Base-by-base conservation (phyloP, 2,329 filamentous ascomycete species). In the Berkeleyomyces basicola region DNA sequence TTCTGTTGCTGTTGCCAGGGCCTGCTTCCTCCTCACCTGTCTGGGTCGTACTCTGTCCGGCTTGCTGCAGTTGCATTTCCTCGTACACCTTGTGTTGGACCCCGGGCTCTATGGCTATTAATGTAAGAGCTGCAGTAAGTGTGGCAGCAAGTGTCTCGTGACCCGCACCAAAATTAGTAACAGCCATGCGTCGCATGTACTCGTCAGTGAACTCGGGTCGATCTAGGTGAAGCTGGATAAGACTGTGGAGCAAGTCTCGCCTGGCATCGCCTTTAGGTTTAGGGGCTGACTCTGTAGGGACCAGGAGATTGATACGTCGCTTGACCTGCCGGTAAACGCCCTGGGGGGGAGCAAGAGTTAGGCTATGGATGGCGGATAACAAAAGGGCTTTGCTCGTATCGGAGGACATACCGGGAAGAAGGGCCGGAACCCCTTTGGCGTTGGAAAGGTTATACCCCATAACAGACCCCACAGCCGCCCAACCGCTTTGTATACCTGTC, bases 161-260 rank as follows among this genome's bases (percentile, higher is more conserved):
- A 0, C 79, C 79, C 1, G 79, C 79, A 9, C 79, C 79, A 66
- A 81, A 81, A 65, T 81, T 81, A 1, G 79, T 80, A 2, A 79
- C 72, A 2, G 77, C 77, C 72, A 81, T 77, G 37, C 78, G 76
- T 2, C 75, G 74, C 7, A 81, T 72, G 61, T 81, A 80, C 0
- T 67, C 69, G 36, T 77, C 74, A 0, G 68, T 76, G 64, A 81
- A 80, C 4, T 74, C 74, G 0, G 77, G 74, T 23, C 73, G 76
- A 3, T 73, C 70, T 11, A 70, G 69, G 67, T 80, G 76, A 0
- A 81, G 70, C 33, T 72, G 70, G 11, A 81, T 75, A 1, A 81
- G 67, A 63, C 80, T 78, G 2, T 70, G 67, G 0, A 80, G 69
- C 0, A 81, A 69, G 66, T 81, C 78, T 7, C 69, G 63, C 3